Evolutionary conservation across 257 asterid species (phyloP).

Genomic region (Sherardia arvensis): DNA sequence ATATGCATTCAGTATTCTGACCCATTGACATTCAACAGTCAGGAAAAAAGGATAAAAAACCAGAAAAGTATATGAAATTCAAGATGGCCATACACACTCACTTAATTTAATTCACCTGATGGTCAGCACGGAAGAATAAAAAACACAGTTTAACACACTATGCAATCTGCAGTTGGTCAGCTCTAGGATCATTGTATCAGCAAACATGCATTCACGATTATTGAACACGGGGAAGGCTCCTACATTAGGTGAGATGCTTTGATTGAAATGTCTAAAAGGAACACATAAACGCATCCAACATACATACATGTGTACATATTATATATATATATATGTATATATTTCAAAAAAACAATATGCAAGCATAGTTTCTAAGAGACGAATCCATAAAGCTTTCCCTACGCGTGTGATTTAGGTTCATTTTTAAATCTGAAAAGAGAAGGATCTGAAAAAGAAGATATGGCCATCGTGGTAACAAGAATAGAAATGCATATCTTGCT

Average conservation of each 20-base stretch:
- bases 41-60: neutral
- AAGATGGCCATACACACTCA: neutral
- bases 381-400: neutral
- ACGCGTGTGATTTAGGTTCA: neutral
- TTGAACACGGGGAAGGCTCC: neutral
- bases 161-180: neutral
- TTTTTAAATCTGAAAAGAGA: neutral
- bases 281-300: too few relatives aligned
- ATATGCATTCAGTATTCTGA: constrained; percentile 69
- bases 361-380: neutral
- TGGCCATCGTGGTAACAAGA: neutral
- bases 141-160: too few relatives aligned
- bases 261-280: neutral
- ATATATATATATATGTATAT: too few relatives aligned
- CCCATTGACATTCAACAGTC: constrained; percentile 18
- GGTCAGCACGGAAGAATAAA: neutral
- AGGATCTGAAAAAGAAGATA: neutral
- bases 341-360: neutral
- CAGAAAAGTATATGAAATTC: neutral
- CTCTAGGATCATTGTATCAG: neutral
- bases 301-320: too few relatives aligned
- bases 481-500: neutral
- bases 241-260: too few relatives aligned
- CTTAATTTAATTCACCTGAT: neutral
- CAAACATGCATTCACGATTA: too few relatives aligned